A percentile compares a stretch with the other conserved stretches of the same genome.
Evolutionary conservation across 495 filamentous ascomycete genomes (phyloP).

Genomic region (Hypoxylon intermedium): DNA sequence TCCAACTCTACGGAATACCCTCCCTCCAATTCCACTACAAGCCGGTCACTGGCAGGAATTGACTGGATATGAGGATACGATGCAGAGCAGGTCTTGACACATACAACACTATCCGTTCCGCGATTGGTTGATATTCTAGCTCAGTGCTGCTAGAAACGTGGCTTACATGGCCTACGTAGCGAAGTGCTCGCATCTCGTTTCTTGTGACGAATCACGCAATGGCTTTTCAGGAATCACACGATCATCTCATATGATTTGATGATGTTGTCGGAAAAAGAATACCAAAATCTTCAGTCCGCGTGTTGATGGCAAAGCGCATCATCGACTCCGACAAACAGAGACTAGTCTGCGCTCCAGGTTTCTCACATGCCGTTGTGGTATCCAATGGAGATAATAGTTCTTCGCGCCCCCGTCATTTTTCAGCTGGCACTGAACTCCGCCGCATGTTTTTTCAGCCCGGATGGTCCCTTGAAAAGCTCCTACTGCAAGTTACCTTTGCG

Average conservation of each 20-base stretch:
- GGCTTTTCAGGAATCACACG: neutral
- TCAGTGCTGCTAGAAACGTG: no score
- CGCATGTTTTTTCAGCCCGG: slow-evolving; percentile 39
- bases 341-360: slow-evolving; percentile 3
- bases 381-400: slow-evolving; percentile 40
- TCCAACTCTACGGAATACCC: no score
- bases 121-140: no score
- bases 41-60: no score
- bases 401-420: slow-evolving; percentile 37
- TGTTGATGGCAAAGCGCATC: slow-evolving; percentile 17
- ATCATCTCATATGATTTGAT: slow-evolving; percentile 1
- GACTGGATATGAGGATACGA: no score
- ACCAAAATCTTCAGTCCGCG: slow-evolving; percentile 1
- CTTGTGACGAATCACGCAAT: no score
- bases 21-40: no score
- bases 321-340: slow-evolving; percentile 10
- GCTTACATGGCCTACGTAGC: no score
- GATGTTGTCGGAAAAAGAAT: slow-evolving; percentile 5
- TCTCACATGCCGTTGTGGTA: slow-evolving; percentile 8
- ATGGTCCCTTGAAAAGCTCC: slow-evolving; percentile 27
- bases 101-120: no score
- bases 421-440: slow-evolving; percentile 34
- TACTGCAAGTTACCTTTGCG: slow-evolving; percentile 42
- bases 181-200: no score
- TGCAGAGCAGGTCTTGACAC: no score